Conservation (phyloP, 371 early-diverging fungal species). For the Dichotomocladium elegans region DNA sequence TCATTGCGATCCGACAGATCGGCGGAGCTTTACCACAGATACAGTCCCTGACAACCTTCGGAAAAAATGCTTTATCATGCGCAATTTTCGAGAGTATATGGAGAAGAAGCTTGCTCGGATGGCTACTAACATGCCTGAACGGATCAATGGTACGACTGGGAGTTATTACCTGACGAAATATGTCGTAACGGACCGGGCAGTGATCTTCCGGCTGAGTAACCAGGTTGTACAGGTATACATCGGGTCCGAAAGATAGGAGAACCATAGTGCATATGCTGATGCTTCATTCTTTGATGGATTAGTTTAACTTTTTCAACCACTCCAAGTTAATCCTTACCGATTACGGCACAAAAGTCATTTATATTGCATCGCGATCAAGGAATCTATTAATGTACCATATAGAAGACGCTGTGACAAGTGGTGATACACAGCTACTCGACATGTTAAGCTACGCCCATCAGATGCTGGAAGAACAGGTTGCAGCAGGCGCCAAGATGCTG, state of each 20-base stretch:
- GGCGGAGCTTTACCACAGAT: constrained; percentile 16
- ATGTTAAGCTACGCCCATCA: not conserved
- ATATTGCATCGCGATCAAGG: constrained; percentile 32
- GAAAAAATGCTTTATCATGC: constrained; percentile 67
- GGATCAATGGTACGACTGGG: constrained; percentile 2
- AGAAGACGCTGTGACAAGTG: constrained; percentile 6
- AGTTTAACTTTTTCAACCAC: constrained; percentile 76
- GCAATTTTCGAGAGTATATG: constrained; percentile 66
- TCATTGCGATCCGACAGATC: too few relatives aligned
- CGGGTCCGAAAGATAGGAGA: not conserved
- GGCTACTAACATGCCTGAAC: constrained; percentile 21
- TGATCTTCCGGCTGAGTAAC: constrained; percentile 73
- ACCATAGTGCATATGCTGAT: not conserved
- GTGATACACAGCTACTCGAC: not conserved
- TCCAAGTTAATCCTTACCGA: constrained; percentile 65
- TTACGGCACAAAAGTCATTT: constrained; percentile 49
- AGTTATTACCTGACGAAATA: constrained; percentile 67
- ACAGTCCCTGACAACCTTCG: constrained; percentile 49
- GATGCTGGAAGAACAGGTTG: constrained; percentile 1
- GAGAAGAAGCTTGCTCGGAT: constrained; percentile 45
- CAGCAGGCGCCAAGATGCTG: not conserved
- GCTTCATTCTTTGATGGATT: not conserved
- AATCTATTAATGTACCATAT: constrained; percentile 6
- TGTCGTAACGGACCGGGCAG: constrained; percentile 57
- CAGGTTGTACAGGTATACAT: constrained; percentile 66